A percentile compares a stretch with the other conserved stretches of the same genome.
These are phyloP conservation scores for Saprolegnia parasitica DNA, from an alignment of 352 stramenopile species.

Conservation along the genomic window DNA sequence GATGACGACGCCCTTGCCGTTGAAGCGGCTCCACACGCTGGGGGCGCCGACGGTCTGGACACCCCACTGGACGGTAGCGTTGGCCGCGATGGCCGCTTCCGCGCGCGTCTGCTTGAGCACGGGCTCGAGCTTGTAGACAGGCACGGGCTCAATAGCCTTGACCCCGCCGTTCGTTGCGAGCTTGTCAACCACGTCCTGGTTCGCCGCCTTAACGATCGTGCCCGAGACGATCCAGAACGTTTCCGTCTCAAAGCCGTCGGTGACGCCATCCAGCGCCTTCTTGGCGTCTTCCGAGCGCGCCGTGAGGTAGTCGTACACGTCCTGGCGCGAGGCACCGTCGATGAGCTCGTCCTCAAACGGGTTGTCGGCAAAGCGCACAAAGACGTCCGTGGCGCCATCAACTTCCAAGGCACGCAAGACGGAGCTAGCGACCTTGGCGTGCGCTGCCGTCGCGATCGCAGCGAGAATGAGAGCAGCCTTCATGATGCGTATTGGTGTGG, in stretches of 20 bases:
- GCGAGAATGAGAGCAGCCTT: not conserved
- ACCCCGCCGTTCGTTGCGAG: slow-evolving; percentile 1
- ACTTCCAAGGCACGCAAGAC: slow-evolving; percentile 16
- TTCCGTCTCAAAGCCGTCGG: not conserved
- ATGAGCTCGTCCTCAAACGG: not conserved
- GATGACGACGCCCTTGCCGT: slow-evolving; percentile 42
- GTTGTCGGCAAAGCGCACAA: slow-evolving; percentile 4
- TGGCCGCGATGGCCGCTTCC: not conserved
- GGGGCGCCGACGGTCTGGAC: slow-evolving; percentile 30
- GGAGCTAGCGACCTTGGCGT: slow-evolving; percentile 20
- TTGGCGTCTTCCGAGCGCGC: not conserved
- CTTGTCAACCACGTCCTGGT: slow-evolving; percentile 9
- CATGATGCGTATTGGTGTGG: not conserved
- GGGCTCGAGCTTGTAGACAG: slow-evolving; percentile 2
- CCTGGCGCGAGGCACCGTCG: slow-evolving; percentile 1
- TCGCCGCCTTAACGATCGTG: not conserved
- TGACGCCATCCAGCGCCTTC: not conserved
- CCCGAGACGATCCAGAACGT: not conserved
- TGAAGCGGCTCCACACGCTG: slow-evolving; percentile 38
- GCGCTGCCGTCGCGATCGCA: not conserved
- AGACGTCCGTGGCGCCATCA: not conserved
- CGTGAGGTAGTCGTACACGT: not conserved
- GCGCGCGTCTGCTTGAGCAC: not conserved
- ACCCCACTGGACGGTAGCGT: slow-evolving; percentile 20
- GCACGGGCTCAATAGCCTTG: not conserved